A percentile compares a stretch with the other conserved stretches of the same genome.
phyloP scores from a whole-genome alignment of 139 green algal genomes.

The Dunaliella primolecta region DNA sequence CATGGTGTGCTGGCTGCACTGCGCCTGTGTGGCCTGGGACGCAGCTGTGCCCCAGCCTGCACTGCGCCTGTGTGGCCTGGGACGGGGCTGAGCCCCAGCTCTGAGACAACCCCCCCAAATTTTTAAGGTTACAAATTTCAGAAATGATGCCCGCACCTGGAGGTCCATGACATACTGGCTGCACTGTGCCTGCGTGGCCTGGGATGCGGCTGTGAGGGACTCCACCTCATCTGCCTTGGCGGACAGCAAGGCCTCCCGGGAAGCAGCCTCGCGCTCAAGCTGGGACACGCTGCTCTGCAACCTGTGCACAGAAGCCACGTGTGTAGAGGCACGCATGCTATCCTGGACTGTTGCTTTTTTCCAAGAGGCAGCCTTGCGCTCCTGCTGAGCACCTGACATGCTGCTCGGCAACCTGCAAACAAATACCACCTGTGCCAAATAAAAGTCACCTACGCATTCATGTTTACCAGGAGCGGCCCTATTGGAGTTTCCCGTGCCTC shows the following conservation, averaged over 20 bases:
- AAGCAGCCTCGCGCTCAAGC: constrained; percentile 58
- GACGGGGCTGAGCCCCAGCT: too few relatives aligned
- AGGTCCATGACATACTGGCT: constrained; percentile 63
- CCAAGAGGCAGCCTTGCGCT: too few relatives aligned
- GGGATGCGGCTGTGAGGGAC: constrained; percentile 49
- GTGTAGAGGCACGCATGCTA: too few relatives aligned
- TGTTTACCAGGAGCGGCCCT: background rate
- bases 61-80: too few relatives aligned
- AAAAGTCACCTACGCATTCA: too few relatives aligned
- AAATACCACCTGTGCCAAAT: too few relatives aligned
- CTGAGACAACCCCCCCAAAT: too few relatives aligned
- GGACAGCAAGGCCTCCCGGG: constrained; percentile 45
- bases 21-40: constrained; percentile 36
- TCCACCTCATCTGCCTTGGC: constrained; percentile 42
- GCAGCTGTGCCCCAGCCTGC: too few relatives aligned
- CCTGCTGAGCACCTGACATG: too few relatives aligned
- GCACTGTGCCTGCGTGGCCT: constrained; percentile 44
- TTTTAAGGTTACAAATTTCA: too few relatives aligned
- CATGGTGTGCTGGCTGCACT: constrained; percentile 57
- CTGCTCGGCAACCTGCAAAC: too few relatives aligned
- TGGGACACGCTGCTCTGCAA: constrained; percentile 46
- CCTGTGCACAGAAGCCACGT: constrained; percentile 12
- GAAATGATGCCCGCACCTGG: constrained; percentile 44
- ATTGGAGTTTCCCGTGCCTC: background rate
- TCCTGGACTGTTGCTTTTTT: too few relatives aligned